These are phyloP conservation scores for Beauveria asiatica DNA, from an alignment of 2,329 filamentous ascomycete species.

Conservation along the genomic window DNA sequence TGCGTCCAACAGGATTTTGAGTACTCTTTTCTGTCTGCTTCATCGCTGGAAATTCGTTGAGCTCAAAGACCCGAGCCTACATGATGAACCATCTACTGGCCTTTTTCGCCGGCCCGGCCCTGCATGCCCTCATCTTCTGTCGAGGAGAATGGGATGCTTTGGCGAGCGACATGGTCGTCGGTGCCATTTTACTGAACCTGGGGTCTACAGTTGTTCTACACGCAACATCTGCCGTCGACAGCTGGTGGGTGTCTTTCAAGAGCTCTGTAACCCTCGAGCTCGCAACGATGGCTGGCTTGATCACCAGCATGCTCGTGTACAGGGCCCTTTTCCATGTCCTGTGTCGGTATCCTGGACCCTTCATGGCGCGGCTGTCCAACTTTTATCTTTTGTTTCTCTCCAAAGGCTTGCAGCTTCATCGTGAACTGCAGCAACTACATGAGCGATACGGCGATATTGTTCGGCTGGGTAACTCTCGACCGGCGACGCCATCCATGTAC, in stretches of 20 bases:
- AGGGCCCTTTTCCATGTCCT: constrained; percentile 19
- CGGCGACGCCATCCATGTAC: neutral
- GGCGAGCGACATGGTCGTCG: constrained; percentile 12
- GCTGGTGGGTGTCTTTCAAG: neutral
- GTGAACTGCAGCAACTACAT: constrained; percentile 21
- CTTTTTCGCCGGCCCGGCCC: constrained; percentile 10
- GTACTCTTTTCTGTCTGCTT: no score
- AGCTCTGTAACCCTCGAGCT: neutral
- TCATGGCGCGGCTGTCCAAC: constrained; percentile 19
- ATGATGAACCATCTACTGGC: neutral
- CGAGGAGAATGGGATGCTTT: constrained; percentile 21
- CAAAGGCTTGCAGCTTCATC: constrained; percentile 17
- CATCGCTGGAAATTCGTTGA: no score
- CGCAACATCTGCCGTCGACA: neutral
- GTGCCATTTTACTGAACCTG: neutral
- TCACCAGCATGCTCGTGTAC: constrained; percentile 17
- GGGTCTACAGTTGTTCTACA: neutral
- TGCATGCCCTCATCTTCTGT: constrained; percentile 17
- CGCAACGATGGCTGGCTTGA: constrained; percentile 11
- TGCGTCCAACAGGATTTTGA: no score
- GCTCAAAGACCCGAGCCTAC: no score
- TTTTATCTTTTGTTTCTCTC: constrained; percentile 17
- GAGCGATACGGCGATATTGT: constrained; percentile 23
- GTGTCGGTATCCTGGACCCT: constrained; percentile 21
- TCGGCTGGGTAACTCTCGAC: constrained; percentile 17